Evolutionary conservation across 2,329 filamentous ascomycete species (phyloP), one percentile per base, ranked within the genome.

Genomic region (Exophiala calicioides): DNA sequence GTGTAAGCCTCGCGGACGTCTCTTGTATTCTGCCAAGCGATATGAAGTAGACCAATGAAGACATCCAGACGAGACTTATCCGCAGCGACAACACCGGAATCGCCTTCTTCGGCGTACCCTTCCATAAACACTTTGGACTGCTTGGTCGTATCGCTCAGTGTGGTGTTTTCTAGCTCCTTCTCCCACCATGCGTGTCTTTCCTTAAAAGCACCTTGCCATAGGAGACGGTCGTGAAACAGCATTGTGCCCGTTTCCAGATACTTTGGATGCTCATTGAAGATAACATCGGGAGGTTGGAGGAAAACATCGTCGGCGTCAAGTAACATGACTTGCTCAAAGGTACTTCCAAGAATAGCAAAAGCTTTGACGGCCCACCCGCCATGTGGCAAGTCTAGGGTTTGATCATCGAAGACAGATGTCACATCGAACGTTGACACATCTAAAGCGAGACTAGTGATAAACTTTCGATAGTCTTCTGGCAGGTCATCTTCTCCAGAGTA

Each of bases 21-120:
- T 5, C 62, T 55, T 1, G 65, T 66, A 38, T 75, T 75, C 50
- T 74, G 71, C 72, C 71, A 75, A 12, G 62, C 67, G 0, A 63
- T 58, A 36, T 74, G 71, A 5, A 75, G 55, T 3, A 74, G 53
- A 0, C 64, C 71, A 6, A 68, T 60, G 8, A 75, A 34, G 3
- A 73, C 61, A 1, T 65, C 61, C 0, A 67, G 47, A 1, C 68
- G 61, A 0, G 61, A 55, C 56, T 74, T 75, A 47, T 75, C 62
- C 0, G 72, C 53, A 1, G 71, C 65, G 1, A 73, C 68, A 2
- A 70, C 57, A 0, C 71, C 70, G 0, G 69, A 71, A 42, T 74
- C 71, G 0, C 60, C 64, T 41, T 73, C 71, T 44, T 74, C 70
- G 12, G 70, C 64, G n/a, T 69, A 73, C 3, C 63, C 60, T 10